Percentiles rank a stretch among this genome's conserved stretches.
Evolutionary conservation across 2,329 filamentous ascomycete species (phyloP).

Genomic region (Trichoderma sp.): DNA sequence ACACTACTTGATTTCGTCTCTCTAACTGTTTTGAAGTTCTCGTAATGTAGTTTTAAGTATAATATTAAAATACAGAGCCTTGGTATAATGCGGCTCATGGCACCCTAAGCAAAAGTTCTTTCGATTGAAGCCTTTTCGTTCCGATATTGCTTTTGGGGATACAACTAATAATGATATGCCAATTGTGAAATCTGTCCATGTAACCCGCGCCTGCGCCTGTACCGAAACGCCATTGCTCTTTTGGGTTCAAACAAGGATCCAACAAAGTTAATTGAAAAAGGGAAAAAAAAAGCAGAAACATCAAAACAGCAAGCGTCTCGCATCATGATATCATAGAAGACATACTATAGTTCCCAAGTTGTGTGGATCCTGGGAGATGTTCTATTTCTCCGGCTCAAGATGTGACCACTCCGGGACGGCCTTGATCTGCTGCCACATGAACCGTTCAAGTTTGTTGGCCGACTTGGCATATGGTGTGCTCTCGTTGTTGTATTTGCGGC

Average conservation of each 20-base stretch:
- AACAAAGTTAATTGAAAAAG: background rate
- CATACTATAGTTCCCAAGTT: background rate
- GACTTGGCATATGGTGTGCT: conserved; percentile 93
- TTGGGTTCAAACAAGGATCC: background rate
- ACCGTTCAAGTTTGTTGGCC: conserved; percentile 88
- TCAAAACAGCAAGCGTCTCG: background rate
- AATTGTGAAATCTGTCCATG: background rate
- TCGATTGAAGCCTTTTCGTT: background rate
- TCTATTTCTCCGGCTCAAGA: conserved; percentile 49
- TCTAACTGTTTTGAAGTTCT: background rate
- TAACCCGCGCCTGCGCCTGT: background rate
- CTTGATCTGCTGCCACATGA: conserved; percentile 91
- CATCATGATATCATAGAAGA: background rate
- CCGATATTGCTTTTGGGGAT: background rate
- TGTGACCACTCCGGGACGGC: conserved; percentile 90
- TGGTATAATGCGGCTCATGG: background rate
- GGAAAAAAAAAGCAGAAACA: background rate
- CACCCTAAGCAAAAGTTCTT: background rate
- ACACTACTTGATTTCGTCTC: too few relatives aligned
- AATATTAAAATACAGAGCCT: background rate
- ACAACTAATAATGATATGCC: background rate
- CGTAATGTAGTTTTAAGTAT: background rate
- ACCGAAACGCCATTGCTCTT: conserved; percentile 16
- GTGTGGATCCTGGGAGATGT: conserved; percentile 8
- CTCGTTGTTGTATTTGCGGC: conserved; percentile 93